A percentile compares a stretch with the other conserved stretches of the same genome.
Evolutionary conservation across 2,329 filamentous ascomycete species (phyloP).

Genomic region (Hypomyces rosellus): DNA sequence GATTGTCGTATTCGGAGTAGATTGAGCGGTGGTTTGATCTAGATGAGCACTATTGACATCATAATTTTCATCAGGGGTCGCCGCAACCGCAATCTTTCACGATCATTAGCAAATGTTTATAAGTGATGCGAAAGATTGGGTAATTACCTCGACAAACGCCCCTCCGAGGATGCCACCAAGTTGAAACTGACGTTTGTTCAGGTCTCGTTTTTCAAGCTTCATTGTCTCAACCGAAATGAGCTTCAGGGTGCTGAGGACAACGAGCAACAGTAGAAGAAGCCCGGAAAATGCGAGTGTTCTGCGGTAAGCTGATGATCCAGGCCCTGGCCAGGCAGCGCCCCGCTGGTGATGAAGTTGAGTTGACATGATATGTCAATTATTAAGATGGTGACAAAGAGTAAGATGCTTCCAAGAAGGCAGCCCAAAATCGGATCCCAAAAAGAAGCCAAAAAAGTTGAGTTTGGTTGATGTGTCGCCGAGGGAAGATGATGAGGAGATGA

Average conservation of each 20-base stretch:
- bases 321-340: background rate
- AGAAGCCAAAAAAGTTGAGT: slow-evolving; percentile 12
- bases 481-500: background rate
- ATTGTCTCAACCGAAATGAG: slow-evolving; percentile 6
- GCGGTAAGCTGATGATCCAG: background rate
- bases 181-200: slow-evolving; percentile 20
- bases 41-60: background rate
- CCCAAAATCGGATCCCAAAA: slow-evolving; percentile 20
- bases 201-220: background rate
- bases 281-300: slow-evolving; percentile 1
- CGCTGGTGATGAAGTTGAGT: background rate
- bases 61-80: background rate
- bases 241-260: slow-evolving; percentile 9
- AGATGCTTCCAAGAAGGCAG: slow-evolving; percentile 22
- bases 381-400: slow-evolving; percentile 18
- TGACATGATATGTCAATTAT: background rate
- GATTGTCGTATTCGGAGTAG: background rate
- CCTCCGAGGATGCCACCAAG: slow-evolving; percentile 16
- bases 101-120: background rate
- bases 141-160: slow-evolving; percentile 12
- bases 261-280: slow-evolving; percentile 7
- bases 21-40: background rate
- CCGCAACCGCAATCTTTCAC: background rate
- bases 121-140: background rate
- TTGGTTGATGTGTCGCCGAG: background rate